Conservation (phyloP, 192 early-diverging fungal species). For the Coemansia sp. region DNA sequence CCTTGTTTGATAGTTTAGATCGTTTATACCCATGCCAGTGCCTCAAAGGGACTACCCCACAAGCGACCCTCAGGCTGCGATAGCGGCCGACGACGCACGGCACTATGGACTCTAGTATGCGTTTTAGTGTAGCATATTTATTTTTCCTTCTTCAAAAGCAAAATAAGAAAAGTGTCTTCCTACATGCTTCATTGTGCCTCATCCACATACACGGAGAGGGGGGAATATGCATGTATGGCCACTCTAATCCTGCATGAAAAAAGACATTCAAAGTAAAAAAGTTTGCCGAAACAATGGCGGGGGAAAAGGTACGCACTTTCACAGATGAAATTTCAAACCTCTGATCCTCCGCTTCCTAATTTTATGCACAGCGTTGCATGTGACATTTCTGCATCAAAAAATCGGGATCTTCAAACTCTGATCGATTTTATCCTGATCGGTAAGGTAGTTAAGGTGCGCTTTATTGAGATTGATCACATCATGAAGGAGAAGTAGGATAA, state of each 20-base stretch:
- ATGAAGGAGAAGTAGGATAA: background rate
- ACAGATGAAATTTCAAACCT: background rate
- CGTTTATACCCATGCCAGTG: background rate
- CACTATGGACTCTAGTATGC: conserved; percentile 20
- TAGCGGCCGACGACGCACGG: conserved; percentile 34
- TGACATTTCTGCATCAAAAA: background rate
- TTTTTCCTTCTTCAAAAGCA: background rate
- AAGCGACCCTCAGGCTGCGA: conserved; percentile 29
- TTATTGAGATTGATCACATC: background rate
- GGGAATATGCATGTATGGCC: background rate
- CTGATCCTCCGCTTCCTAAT: background rate
- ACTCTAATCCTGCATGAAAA: conserved; percentile 1
- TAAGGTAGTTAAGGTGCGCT: background rate
- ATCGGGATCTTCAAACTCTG: background rate
- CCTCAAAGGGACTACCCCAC: conserved; percentile 28
- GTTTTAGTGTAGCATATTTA: background rate
- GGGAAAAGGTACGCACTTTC: too few relatives aligned
- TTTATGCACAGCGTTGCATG: background rate
- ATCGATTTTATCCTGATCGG: background rate
- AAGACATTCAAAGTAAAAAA: background rate
- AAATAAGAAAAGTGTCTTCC: background rate
- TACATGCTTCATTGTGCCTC: background rate
- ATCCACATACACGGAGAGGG: background rate
- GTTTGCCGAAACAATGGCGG: background rate
- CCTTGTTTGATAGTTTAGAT: background rate